Conservation (phyloP, 371 early-diverging fungal species). For the Nosema muscidifuracis region DNA sequence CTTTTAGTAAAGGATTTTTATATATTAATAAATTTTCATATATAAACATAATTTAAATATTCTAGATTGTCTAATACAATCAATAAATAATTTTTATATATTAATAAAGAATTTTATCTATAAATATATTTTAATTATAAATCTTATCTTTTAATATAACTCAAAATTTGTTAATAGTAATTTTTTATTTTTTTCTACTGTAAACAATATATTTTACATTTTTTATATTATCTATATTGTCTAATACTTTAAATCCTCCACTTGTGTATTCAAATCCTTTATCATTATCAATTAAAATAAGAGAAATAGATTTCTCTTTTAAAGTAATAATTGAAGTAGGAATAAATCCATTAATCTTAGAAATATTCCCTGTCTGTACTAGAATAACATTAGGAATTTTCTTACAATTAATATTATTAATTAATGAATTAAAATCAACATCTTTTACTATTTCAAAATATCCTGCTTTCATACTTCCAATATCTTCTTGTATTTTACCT, state of each 20-base stretch:
- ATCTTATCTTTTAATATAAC: no score
- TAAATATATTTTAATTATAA: not conserved
- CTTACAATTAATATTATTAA: not conserved
- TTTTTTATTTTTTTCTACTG: not conserved
- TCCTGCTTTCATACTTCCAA: not conserved
- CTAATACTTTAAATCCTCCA: not conserved
- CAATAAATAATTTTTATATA: not conserved
- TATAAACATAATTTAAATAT: no score
- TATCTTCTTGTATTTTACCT: slow-evolving; percentile 4
- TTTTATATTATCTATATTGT: not conserved
- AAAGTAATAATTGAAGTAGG: not conserved
- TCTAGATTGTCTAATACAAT: not conserved
- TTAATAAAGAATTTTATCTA: no score
- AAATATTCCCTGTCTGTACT: no score
- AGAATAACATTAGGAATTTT: not conserved
- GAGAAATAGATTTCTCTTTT: not conserved
- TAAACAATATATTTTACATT: not conserved
- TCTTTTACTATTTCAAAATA: not conserved
- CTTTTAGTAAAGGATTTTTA: no score
- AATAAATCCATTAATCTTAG: not conserved
- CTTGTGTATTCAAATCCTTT: not conserved
- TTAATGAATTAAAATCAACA: not conserved
- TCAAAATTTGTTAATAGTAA: not conserved
- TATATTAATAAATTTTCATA: not conserved
- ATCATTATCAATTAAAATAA: not conserved